These are phyloP conservation scores for Entomortierella lignicola DNA, from an alignment of 192 early-diverging fungal genomes.

Conservation along the genomic window DNA sequence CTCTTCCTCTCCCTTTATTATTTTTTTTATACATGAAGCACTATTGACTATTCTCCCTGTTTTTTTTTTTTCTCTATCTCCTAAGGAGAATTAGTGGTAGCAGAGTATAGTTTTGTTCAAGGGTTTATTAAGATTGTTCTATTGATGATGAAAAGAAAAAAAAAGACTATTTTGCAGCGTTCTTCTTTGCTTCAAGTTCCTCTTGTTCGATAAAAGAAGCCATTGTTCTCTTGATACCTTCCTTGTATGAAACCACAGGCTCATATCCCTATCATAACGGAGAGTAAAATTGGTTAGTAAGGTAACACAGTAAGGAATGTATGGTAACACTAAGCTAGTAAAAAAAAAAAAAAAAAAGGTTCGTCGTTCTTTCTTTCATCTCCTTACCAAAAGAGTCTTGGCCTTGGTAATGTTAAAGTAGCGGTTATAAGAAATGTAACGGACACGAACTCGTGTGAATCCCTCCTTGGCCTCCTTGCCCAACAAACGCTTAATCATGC, in stretches of 20 bases:
- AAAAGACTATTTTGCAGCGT: neutral
- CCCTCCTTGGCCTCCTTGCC: constrained; percentile 74
- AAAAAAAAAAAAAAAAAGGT: no score
- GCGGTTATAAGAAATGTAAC: constrained; percentile 80
- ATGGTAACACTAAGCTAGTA: no score
- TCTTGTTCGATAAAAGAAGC: constrained; percentile 41
- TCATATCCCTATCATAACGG: constrained; percentile 54
- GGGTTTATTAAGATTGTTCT: neutral
- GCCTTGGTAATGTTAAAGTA: constrained; percentile 94
- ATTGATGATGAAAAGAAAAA: neutral
- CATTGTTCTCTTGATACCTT: constrained; percentile 61
- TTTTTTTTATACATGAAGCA: no score
- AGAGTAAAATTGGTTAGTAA: neutral
- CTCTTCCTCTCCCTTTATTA: no score
- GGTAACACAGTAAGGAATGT: neutral
- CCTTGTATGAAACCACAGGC: constrained; percentile 65
- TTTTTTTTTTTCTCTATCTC: neutral
- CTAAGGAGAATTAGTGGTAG: neutral
- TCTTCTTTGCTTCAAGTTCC: constrained; percentile 35
- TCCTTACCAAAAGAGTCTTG: constrained; percentile 62
- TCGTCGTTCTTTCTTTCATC: no score
- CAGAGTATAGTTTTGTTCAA: neutral
- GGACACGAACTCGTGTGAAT: constrained; percentile 82
- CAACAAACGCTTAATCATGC: constrained; percentile 69
- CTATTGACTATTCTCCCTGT: no score